Evolutionary conservation across 2,329 filamentous ascomycete species (phyloP), one percentile per base, ranked within the genome.

Genomic region (Dothidotthia symphoricarpi): DNA sequence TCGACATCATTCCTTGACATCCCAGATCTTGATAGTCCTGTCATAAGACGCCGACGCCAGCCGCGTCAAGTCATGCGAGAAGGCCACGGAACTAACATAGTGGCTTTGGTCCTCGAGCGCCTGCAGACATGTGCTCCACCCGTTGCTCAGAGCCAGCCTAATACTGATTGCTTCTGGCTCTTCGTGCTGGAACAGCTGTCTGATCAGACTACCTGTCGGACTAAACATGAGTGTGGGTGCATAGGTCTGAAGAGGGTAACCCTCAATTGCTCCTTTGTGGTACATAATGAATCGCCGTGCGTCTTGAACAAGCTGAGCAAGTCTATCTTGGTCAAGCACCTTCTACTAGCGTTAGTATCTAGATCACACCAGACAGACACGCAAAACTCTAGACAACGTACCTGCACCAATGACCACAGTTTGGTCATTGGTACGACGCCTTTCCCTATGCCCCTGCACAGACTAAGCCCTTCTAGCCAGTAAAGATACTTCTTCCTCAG

Each of bases 221-320:
- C 53, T 53, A 29, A 51, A 58, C 30, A 55, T 24, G 1, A 61
- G 45, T 7, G 48, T 51, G 28, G 55, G 54, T 26, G 34, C 39
- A 41, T 61, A 61, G 39, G 38, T 15, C 25, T 62, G 55, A 12
- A 61, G 44, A 36, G 55, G 53, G 16, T 14, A 40, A 25, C 30
- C 39, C 37, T 52, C 47, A 17, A 59, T 58, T 32, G 29, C 31
- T 14, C 24, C 13, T 25, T 45, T 51, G 41, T 55, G 45, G 27
- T 48, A 57, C 41, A 51, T 50, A 25, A 57, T 38, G 31, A 63
- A 61, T 33, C 43, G 42, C 6, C 24, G 34, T 14, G 45, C 44
- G 29, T 57, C 51, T 15, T 51, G 19, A 35, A 49, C 15, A 15
- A 49, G 41, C 31, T 38, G 4, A 24, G 26, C 22, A 16, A 41